Base-by-base conservation (phyloP, 1,284 basidiomycete species). In the Pseudozyma flocculosa region DNA sequence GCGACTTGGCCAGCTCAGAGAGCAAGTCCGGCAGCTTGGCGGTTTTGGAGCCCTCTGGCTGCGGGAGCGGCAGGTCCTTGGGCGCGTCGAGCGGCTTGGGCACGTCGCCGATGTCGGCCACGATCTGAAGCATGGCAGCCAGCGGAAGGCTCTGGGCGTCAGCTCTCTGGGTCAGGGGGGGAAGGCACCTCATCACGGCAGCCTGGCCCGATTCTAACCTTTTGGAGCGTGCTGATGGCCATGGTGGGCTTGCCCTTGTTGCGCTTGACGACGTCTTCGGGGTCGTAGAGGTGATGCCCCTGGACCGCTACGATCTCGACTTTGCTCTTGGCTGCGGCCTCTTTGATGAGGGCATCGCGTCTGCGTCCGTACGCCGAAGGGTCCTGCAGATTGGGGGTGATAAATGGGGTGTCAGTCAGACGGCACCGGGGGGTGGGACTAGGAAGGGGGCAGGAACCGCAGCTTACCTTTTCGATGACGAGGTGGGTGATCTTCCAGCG, bases 401-500 rank as follows among this genome's bases (percentile, higher is more conserved):
- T n/a, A n/a, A n/a, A n/a, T n/a, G n/a, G n/a, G n/a, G n/a, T n/a
- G n/a, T n/a, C n/a, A n/a, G n/a, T n/a, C n/a, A n/a, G n/a, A n/a
- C n/a, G 29, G 29, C 29, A 29, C 7, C 29, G 29, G 29, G 29
- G 29, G 7, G 13, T 7, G 29, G 7, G 29, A 29, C 29, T 7
- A 7, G 29, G 29, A 29, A 29, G 26, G 26, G 26, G 26, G 26
- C 7, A 29, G 11, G 7, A 29, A 29, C 26, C 7, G 11, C 7
- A 11, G 32, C 32, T 5, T 24, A 60, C 61, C 32, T 68, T 60
- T 40, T 73, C 70, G 60, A 80, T 82, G 24, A 80, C 79, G 44
- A 82, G 61, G 73, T 82, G 82, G 4, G 81, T 82, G 39, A 84
- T 81, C 11, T 76, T 70, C 82, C 82, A 84, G 23, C 78, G 69